Percentiles rank a stretch among this genome's conserved stretches.
phyloP scores from a whole-genome alignment of 2,329 filamentous ascomycete genomes.

The Geosmithia putterillii region DNA sequence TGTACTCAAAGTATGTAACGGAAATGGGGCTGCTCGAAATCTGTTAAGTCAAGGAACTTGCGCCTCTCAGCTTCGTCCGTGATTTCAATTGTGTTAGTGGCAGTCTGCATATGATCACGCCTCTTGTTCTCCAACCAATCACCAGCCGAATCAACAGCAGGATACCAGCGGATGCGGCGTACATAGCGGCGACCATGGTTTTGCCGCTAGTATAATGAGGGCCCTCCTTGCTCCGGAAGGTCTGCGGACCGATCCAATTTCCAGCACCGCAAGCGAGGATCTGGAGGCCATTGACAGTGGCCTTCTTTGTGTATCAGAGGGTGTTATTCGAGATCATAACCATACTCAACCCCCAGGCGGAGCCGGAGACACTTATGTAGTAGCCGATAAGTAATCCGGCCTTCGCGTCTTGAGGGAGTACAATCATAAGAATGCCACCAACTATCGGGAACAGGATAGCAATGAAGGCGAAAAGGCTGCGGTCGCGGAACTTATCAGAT shows the following conservation, averaged over 20 bases:
- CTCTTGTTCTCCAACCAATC: conserved; percentile 10
- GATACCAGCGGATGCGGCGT: conserved; percentile 6
- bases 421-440: conserved; percentile 13
- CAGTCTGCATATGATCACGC: conserved; percentile 11
- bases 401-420: conserved; percentile 9
- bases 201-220: conserved; percentile 11
- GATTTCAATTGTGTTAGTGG: conserved; percentile 1
- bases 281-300: conserved; percentile 11
- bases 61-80: conserved; percentile 4
- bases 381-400: conserved; percentile 10
- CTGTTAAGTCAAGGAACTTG: conserved; percentile 11
- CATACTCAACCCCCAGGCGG: conserved; percentile 12
- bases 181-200: conserved; percentile 11
- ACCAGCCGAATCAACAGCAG: conserved; percentile 8
- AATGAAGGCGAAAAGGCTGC: conserved; percentile 11
- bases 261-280: conserved; percentile 8
- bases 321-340: conserved; percentile 15
- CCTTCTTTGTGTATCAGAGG: conserved; percentile 15
- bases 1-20: conserved; percentile 9
- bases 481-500: conserved; percentile 12
- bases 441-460: conserved; percentile 13
- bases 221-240: conserved; percentile 10
- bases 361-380: conserved; percentile 11
- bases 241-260: conserved; percentile 12
- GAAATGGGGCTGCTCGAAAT: conserved; percentile 10